Conservation (phyloP, 202 grass and related monocot species). For the Eragrostis tef region DNA sequence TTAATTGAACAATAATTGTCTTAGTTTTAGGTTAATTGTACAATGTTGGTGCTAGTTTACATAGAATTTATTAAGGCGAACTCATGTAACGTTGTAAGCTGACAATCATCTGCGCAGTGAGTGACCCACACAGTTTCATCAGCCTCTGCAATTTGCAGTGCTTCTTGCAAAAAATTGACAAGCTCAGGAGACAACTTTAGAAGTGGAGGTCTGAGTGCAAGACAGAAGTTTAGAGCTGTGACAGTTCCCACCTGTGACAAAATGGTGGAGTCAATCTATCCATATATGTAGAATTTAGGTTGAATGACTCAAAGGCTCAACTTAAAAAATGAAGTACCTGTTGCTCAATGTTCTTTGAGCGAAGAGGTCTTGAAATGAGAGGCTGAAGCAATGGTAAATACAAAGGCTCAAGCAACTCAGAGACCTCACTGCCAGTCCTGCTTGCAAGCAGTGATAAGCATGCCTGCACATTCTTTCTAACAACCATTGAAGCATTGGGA, state of each 20-base stretch:
- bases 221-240: constrained; percentile 94
- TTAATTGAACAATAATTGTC: background rate
- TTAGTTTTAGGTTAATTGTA: background rate
- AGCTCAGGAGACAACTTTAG: constrained; percentile 89
- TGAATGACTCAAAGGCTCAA: constrained; percentile 33
- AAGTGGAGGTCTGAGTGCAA: constrained; percentile 93
- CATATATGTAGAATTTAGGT: constrained; percentile 27
- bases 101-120: background rate
- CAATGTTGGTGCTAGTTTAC: background rate
- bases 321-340: constrained; percentile 53
- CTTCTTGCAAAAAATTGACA: constrained; percentile 98
- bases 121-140: constrained; percentile 98
- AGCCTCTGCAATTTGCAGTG: constrained; percentile 97
- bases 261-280: constrained; percentile 24
- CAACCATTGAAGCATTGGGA: constrained; percentile 91
- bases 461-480: constrained; percentile 92
- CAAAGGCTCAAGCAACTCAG: constrained; percentile 91
- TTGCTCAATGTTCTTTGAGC: constrained; percentile 90
- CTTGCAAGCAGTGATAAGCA: constrained; percentile 92
- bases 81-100: background rate
- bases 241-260: constrained; percentile 90
- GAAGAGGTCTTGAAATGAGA: constrained; percentile 81
- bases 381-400: constrained; percentile 91
- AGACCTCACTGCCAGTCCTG: constrained; percentile 96
- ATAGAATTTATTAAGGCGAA: background rate